Evolutionary conservation across 2,329 filamentous ascomycete species (phyloP).

Genomic region (Gremmenia infestans): DNA sequence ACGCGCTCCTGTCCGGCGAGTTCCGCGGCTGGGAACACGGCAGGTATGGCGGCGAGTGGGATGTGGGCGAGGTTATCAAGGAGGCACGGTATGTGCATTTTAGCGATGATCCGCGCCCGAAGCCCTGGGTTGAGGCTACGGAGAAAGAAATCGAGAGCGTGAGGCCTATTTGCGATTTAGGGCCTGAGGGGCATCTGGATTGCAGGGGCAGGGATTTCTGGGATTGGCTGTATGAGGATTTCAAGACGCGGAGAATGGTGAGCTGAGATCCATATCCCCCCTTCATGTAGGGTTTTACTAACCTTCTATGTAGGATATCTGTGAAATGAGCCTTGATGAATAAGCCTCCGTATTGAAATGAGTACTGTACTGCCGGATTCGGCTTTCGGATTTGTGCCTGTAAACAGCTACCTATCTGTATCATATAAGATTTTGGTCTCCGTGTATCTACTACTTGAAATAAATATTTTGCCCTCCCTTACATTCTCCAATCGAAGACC

Average conservation of each 20-base stretch:
- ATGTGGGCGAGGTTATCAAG: conserved; percentile 42
- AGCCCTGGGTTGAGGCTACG: conserved; percentile 50
- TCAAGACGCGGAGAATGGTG: conserved; percentile 19
- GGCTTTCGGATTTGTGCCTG: too few species aligned
- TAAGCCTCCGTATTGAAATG: too few species aligned
- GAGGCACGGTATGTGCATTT: conserved; percentile 57
- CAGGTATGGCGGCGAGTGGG: conserved; percentile 44
- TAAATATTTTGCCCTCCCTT: too few species aligned
- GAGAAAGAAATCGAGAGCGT: conserved; percentile 7
- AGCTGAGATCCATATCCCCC: not conserved
- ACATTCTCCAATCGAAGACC: too few species aligned
- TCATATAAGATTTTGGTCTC: too few species aligned
- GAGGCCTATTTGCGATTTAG: conserved; percentile 18
- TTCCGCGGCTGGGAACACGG: conserved; percentile 43
- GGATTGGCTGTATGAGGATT: conserved; percentile 24
- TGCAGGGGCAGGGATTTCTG: conserved; percentile 25
- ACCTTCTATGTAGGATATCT: too few species aligned
- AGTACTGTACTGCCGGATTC: too few species aligned
- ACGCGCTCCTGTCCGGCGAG: conserved; percentile 51
- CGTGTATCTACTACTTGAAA: too few species aligned
- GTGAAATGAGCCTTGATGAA: too few species aligned
- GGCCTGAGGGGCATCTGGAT: conserved; percentile 13
- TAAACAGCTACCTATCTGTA: too few species aligned
- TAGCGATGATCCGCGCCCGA: conserved; percentile 54
- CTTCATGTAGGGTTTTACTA: too few species aligned